Base-by-base conservation (phyloP, 257 asterid genomes). In the Solanum piurae region DNA sequence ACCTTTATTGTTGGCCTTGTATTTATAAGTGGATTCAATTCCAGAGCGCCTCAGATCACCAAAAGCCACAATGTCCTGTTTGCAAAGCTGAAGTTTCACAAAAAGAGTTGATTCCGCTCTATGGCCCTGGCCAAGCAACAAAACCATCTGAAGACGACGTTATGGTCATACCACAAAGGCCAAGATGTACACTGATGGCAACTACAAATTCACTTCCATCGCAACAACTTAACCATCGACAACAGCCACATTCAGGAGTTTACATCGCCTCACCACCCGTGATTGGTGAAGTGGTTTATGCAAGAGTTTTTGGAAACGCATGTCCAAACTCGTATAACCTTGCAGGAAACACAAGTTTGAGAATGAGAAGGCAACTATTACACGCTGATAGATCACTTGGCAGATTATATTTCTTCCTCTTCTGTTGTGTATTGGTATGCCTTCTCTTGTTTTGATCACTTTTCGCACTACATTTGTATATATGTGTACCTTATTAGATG, bases 1-100 rank as follows among this genome's bases (percentile, higher is more conserved):
- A 95, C 89, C 96, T 95, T 86, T 95, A 92, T 31, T 95, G 98
- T 27, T 95, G 98, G 98, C 98, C 97, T 4, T 95, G 98, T 84
- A 94, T 95, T 18, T 95, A 95, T 91, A 90, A 90, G 44, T 95
- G 98, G 98, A 93, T 94, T 14, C 91, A 86, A 69, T 89, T 77
- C 85, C 92, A 86, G 21, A 86, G 88, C 2, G 5, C 62, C 36
- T 86, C 86, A 0, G 93, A 89, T 14, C 86, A 66, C 21, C 92
- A 88, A 36, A 86, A 68, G 44, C 94, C 97, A 1, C 94, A 88
- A 42, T 95, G 98, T 60, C 98, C 98, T 0, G 95, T 94, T n/a
- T 95, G 98, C 93, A 94, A 95, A 90, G 88, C 89, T 1, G 89
- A 89, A 74, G 90, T 95, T 21, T 92, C 98, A 0, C 89, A 92